Conservation (phyloP, 148 eudicot species). For the Silene conica region DNA sequence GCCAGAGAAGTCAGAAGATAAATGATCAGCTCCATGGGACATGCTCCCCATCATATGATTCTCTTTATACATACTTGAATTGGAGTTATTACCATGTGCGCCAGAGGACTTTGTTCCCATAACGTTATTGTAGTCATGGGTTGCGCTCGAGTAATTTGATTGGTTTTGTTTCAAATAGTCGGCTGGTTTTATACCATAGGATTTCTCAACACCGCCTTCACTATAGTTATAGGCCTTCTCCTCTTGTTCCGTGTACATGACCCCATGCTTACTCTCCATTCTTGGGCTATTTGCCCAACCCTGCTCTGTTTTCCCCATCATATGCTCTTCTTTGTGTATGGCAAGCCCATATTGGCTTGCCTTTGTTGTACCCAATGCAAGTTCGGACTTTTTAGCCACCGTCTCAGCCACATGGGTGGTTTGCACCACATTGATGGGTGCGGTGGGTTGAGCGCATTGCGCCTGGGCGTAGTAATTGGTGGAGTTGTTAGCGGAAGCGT, state of each 20-base stretch:
- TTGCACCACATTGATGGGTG: constrained; percentile 16
- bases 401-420: background rate
- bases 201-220: no score
- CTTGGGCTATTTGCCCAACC: no score
- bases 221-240: no score
- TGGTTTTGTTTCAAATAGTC: no score
- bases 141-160: no score
- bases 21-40: background rate
- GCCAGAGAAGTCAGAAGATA: background rate
- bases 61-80: background rate
- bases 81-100: background rate
- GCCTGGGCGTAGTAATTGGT: constrained; percentile 24
- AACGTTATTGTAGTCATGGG: no score
- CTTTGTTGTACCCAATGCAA: background rate
- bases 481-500: background rate
- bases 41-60: background rate
- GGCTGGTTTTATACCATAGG: no score
- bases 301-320: constrained; percentile 1
- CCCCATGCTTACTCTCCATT: no score
- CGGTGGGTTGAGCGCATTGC: constrained; percentile 8
- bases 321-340: background rate
- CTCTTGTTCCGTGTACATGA: no score
- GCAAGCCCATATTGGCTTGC: background rate
- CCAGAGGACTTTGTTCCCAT: no score
- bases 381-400: constrained; percentile 2